phyloP scores from a whole-genome alignment of 805 yeast species.

The Blastobotrys muscicola region DNA sequence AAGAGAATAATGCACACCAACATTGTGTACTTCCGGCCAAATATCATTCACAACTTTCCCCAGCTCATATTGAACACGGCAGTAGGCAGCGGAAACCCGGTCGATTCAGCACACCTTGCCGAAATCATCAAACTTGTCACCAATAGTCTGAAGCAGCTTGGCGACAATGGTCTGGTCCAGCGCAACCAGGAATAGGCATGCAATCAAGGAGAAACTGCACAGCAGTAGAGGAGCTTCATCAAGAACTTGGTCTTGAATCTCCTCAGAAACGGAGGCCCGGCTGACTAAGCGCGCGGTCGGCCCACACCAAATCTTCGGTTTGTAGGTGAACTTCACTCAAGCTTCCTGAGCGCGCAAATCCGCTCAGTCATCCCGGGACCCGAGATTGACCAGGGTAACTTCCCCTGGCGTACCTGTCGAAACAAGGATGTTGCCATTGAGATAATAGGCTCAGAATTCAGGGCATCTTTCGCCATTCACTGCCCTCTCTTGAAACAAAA shows the following conservation, averaged over 20 bases:
- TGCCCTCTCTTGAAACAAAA: too few species aligned
- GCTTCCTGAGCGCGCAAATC: too few species aligned
- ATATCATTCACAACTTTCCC: constrained; percentile 46
- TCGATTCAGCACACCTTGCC: constrained; percentile 52
- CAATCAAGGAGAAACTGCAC: constrained; percentile 7
- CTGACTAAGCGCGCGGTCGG: too few species aligned
- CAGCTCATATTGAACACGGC: constrained; percentile 46
- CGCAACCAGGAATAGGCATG: constrained; percentile 19
- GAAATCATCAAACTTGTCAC: constrained; percentile 38
- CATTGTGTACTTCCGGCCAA: constrained; percentile 41
- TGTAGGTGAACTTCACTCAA: too few species aligned
- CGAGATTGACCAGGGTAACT: too few species aligned
- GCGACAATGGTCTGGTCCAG: constrained; percentile 47
- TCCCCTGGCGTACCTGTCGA: too few species aligned
- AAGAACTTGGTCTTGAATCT: constrained; percentile 5
- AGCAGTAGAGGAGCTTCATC: constrained; percentile 10
- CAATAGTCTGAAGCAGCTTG: constrained; percentile 34
- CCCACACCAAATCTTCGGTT: too few species aligned
- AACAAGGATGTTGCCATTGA: too few species aligned
- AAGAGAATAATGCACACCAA: constrained; percentile 40
- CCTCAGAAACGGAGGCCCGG: too few species aligned
- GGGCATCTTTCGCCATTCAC: too few species aligned
- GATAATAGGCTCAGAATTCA: too few species aligned
- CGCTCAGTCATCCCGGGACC: too few species aligned
- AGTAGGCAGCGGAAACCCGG: constrained; percentile 42